Evolutionary conservation across 495 filamentous ascomycete species (phyloP), one percentile per base, ranked within the genome.

Genomic region (Penicillium manginii): DNA sequence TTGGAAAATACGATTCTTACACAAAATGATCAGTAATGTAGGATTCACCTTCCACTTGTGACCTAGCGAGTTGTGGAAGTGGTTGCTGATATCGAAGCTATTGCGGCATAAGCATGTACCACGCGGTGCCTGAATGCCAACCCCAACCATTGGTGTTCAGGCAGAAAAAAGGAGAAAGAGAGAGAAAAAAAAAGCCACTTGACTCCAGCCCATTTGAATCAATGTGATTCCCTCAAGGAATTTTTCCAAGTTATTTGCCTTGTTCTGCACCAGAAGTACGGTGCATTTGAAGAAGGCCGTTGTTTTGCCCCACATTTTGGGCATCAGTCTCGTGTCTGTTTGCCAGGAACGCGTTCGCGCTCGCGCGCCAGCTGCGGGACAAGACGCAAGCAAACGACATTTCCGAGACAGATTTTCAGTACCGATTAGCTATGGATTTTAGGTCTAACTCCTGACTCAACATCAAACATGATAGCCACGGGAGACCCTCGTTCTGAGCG

Each of bases 281-380:
- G 22, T 55, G 58, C 39, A 60, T 40, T 26, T 37, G 39, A 26
- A 33, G 54, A 55, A 52, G 23, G 18, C 18, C 46, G 51, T 45
- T 47, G n/a, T 37, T 33, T n/a, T 33, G 57, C 57, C 57, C 57
- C 61, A 57, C 61, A 32, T 42, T 40, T 62, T 60, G 61, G 57
- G 61, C 61, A 64, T 55, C 50, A 59, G 48, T 63, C 61, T 64
- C 61, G 57, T 54, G 53, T 64, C 21, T 37, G 56, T 56, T 59
- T 57, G 35, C 57, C 43, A 10, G 29, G 33, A 56, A 33, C 31
- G 51, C 49, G 12, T 23, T 31, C 50, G 45, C 31, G 9, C 8
- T 5, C 2, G 21, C 15, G 39, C 7, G 39, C n/a, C 21, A n/a
- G 21, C 18, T 15, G 21, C 46, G 29, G 26, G 49, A 19, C 49